A percentile compares a stretch with the other conserved stretches of the same genome.
phyloP scores from a whole-genome alignment of 306 rosid genomes.

The Fragaria vesca region DNA sequence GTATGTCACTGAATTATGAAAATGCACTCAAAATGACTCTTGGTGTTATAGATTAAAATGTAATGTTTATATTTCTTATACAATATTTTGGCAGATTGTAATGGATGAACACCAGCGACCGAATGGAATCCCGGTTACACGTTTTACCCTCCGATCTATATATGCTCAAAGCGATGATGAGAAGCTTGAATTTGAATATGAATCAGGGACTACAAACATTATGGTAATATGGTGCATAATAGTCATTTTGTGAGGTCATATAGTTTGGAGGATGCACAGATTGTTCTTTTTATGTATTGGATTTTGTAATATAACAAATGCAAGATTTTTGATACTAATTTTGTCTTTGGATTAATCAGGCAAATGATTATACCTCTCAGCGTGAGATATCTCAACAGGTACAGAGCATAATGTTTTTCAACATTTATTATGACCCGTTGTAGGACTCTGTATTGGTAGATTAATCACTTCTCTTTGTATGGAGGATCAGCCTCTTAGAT shows the following conservation, averaged over 20 bases:
- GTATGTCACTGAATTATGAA: not conserved
- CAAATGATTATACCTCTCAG: constrained; percentile 67
- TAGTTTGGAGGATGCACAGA: not conserved
- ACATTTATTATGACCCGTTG: not conserved
- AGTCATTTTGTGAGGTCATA: not conserved
- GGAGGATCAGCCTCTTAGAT: not conserved
- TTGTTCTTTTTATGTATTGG: not conserved
- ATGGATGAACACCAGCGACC: constrained; percentile 96
- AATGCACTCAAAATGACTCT: not conserved
- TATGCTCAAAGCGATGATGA: constrained; percentile 90
- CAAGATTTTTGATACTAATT: not conserved
- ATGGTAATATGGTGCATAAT: constrained; percentile 51
- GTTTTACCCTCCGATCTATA: constrained; percentile 82
- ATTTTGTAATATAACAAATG: not conserved
- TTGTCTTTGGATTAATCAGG: constrained; percentile 43
- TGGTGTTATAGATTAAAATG: constrained; percentile 15
- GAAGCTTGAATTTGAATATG: constrained; percentile 96
- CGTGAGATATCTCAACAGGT: constrained; percentile 92
- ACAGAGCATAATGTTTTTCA: constrained; percentile 17
- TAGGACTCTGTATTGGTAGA: constrained; percentile 1
- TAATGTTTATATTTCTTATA: not conserved
- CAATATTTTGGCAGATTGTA: constrained; percentile 64
- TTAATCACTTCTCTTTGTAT: not conserved
- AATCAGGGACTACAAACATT: constrained; percentile 88
- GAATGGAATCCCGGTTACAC: constrained; percentile 90